A percentile compares a stretch with the other conserved stretches of the same genome.
phyloP scores from a whole-genome alignment of 1,284 basidiomycete genomes.

The Cryptococcus sp. region DNA sequence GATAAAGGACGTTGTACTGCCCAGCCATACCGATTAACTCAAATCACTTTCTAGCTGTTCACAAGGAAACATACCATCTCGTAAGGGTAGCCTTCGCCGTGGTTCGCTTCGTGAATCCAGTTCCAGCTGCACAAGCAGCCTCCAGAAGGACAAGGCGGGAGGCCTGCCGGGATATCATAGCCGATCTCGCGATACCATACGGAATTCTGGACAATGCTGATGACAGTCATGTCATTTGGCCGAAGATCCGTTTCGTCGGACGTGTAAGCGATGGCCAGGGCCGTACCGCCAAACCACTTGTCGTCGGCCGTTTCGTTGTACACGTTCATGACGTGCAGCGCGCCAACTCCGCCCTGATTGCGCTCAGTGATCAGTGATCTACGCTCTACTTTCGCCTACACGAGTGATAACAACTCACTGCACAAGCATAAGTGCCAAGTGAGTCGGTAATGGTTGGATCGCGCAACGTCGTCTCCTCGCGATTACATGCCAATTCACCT shows the following conservation, averaged over 20 bases:
- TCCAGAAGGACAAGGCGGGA: slow-evolving; percentile 67
- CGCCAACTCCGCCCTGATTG: slow-evolving; percentile 23
- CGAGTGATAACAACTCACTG: slow-evolving; percentile 59
- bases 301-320: slow-evolving; percentile 59
- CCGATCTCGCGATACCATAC: slow-evolving; percentile 65
- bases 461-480: slow-evolving; percentile 15
- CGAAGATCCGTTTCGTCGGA: slow-evolving; percentile 58
- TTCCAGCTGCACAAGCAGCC: slow-evolving; percentile 67
- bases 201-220: slow-evolving; percentile 70
- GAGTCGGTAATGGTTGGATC: slow-evolving; percentile 10
- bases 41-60: neutral
- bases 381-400: slow-evolving; percentile 5
- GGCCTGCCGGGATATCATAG: slow-evolving; percentile 63
- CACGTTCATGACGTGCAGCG: slow-evolving; percentile 24
- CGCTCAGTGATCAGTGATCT: no score
- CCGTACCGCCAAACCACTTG: slow-evolving; percentile 63
- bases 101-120: slow-evolving; percentile 61
- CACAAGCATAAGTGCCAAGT: slow-evolving; percentile 28
- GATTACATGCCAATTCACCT: slow-evolving; percentile 24
- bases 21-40: neutral
- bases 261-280: slow-evolving; percentile 70
- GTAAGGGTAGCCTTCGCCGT: slow-evolving; percentile 24
- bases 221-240: slow-evolving; percentile 69
- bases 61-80: slow-evolving; percentile 17
- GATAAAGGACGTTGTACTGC: slow-evolving; percentile 71